phyloP scores from a whole-genome alignment of 441 rosid species.

The Syzygium malaccense region DNA sequence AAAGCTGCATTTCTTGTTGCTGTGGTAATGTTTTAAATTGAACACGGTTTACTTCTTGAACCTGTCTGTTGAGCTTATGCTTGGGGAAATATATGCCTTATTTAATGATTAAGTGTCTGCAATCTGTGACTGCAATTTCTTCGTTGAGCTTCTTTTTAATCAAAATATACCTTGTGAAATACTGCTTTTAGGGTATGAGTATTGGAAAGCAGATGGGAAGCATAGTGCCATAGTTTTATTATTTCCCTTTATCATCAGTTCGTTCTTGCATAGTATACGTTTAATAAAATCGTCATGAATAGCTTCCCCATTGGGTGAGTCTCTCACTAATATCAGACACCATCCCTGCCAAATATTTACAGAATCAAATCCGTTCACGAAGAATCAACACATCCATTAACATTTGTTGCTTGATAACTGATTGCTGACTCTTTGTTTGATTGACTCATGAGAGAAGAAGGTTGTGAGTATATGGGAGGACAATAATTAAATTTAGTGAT shows the following conservation, averaged over 20 bases:
- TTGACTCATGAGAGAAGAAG: neutral
- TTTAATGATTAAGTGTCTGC: neutral
- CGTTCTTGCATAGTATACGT: neutral
- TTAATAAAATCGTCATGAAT: neutral
- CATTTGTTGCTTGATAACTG: neutral
- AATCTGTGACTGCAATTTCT: neutral
- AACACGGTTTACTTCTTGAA: neutral
- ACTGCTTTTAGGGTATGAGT: neutral
- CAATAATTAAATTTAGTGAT: neutral
- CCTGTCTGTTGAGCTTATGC: neutral
- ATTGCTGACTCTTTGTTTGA: neutral
- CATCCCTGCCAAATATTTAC: neutral
- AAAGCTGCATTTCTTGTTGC: constrained; percentile 96
- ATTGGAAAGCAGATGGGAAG: neutral
- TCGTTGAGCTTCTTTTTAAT: neutral
- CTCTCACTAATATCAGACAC: neutral
- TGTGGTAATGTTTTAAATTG: constrained; percentile 45
- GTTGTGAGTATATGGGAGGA: neutral
- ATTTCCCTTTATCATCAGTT: neutral
- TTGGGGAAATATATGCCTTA: neutral
- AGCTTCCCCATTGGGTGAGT: neutral
- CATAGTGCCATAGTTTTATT: neutral
- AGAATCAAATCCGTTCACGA: neutral
- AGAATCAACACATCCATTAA: neutral
- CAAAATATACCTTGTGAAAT: neutral